Percentiles rank a stretch among this genome's conserved stretches.
These are phyloP conservation scores for Domatiomyces catenatus DNA, from an alignment of 2,329 filamentous ascomycete genomes.

Conservation along the genomic window DNA sequence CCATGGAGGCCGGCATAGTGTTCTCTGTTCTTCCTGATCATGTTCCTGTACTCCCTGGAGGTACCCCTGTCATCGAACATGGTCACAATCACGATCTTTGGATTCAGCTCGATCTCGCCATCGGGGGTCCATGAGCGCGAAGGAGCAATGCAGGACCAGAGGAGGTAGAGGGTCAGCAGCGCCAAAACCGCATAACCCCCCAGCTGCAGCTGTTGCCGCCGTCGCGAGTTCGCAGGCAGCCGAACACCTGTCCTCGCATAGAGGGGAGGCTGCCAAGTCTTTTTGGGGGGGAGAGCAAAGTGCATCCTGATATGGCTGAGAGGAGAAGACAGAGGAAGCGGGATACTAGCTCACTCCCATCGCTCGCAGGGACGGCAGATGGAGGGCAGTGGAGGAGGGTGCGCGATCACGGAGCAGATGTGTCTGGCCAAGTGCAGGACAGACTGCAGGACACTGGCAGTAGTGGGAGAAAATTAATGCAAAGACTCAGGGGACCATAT, in stretches of 20 bases:
- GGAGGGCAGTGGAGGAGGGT: not conserved
- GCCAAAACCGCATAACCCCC: slow-evolving; percentile 40
- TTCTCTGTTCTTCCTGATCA: slow-evolving; percentile 66
- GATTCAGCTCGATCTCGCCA: slow-evolving; percentile 28
- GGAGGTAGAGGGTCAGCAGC: slow-evolving; percentile 44
- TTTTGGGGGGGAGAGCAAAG: slow-evolving; percentile 76
- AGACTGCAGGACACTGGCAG: no score
- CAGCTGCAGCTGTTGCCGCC: slow-evolving; percentile 48
- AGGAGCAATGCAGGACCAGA: slow-evolving; percentile 36
- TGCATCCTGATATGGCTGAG: slow-evolving; percentile 46
- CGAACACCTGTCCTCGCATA: slow-evolving; percentile 39
- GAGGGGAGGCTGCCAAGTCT: slow-evolving; percentile 59
- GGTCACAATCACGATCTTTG: slow-evolving; percentile 64
- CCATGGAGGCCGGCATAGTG: slow-evolving; percentile 77
- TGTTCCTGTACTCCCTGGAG: slow-evolving; percentile 51
- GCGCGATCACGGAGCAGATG: not conserved
- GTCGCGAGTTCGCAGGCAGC: slow-evolving; percentile 23
- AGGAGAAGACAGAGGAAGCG: no score
- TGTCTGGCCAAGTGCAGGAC: no score
- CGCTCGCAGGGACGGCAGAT: not conserved
- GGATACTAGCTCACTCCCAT: not conserved
- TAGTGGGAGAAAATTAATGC: no score
- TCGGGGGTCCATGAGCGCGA: slow-evolving; percentile 16
- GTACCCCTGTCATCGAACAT: slow-evolving; percentile 55
- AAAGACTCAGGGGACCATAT: no score